These are phyloP conservation scores for Ogataea pini DNA, from an alignment of 805 yeast species.

Conservation along the genomic window DNA sequence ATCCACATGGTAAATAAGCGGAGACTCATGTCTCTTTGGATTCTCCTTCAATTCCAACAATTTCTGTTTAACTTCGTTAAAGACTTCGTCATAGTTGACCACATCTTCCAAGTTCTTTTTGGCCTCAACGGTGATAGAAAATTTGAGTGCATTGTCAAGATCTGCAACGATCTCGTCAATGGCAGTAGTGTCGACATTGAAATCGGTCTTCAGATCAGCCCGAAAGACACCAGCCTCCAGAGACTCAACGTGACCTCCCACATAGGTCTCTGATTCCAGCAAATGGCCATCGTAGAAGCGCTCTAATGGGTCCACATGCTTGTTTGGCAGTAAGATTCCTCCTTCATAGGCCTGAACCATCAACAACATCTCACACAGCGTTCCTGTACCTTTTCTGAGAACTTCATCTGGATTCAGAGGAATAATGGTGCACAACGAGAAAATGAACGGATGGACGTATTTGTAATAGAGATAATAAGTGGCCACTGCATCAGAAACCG, in stretches of 20 bases:
- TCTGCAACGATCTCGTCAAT: conserved; percentile 76
- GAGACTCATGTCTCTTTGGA: conserved; percentile 72
- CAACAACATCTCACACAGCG: conserved; percentile 94
- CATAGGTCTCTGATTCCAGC: conserved; percentile 93
- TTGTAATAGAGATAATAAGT: conserved; percentile 94
- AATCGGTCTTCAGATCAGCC: conserved; percentile 76
- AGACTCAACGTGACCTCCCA: conserved; percentile 98
- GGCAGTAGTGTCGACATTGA: conserved; percentile 77
- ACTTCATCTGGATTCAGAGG: conserved; percentile 97
- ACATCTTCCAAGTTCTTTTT: conserved; percentile 73
- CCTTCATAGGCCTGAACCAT: conserved; percentile 93
- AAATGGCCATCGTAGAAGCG: conserved; percentile 93
- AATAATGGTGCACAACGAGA: conserved; percentile 91
- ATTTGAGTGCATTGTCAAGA: conserved; percentile 73
- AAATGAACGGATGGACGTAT: conserved; percentile 95
- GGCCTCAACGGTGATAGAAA: conserved; percentile 82
- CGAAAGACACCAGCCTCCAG: conserved; percentile 97
- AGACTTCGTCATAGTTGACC: conserved; percentile 75
- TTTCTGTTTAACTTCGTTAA: conserved; percentile 52
- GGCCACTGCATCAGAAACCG: conserved; percentile 99
- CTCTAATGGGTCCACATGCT: conserved; percentile 92
- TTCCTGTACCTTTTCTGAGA: conserved; percentile 95
- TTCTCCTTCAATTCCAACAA: conserved; percentile 59
- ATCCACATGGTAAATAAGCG: conserved; percentile 94
- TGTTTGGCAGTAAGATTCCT: conserved; percentile 82